Base-by-base conservation (phyloP, 257 asterid species). In the Oldenlandia corymbosa region DNA sequence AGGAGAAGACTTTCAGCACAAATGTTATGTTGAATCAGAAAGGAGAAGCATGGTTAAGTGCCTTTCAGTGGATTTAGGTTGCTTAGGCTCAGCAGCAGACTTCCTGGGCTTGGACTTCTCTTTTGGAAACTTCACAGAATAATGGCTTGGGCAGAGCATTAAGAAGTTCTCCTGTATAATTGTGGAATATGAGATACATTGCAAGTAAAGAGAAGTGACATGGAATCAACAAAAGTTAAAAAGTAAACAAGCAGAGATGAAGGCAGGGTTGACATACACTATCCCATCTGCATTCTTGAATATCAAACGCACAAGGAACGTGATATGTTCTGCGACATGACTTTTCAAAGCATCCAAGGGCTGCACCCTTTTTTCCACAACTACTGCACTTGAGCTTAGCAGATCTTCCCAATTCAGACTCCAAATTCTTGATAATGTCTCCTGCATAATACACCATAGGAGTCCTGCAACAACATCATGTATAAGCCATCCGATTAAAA, bases 301-400 rank as follows among this genome's bases (percentile, higher is more conserved):
- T 70, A 52, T 74, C 82, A 70, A 73, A 63, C 43, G 99, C 97
- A 78, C 99, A 92, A 61, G 95, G 97, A n/a, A 78, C 81, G 1
- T 92, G 99, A 80, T 89, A 92, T 51, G 80, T 92, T 81, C 76
- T 84, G 66, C 91, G 76, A 73, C 99, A 92, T 50, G 96, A 84
- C 75, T 79, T 89, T 20, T 75, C 80, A 60, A 73, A 89, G 83
- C 99, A 92, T 48, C 99, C 99, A 73, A 92, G 97, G 64, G 83
- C 95, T 31, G 99, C 99, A 67, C 99, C 99, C 69, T 87, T 92
- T 68, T 78, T 75, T 60, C 96, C 97, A 84, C 99, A 92, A 50
- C 74, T 68, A 68, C 79, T 84, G 71, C 99, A 92, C 79, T 85
- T 92, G 73, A 92, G 99, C 80, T 89, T 92, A 24, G 94, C 87